Evolutionary conservation across 352 stramenopile genomes (phyloP), one percentile per base, ranked within the genome.

Genomic region (Globisporangium spiculum): DNA sequence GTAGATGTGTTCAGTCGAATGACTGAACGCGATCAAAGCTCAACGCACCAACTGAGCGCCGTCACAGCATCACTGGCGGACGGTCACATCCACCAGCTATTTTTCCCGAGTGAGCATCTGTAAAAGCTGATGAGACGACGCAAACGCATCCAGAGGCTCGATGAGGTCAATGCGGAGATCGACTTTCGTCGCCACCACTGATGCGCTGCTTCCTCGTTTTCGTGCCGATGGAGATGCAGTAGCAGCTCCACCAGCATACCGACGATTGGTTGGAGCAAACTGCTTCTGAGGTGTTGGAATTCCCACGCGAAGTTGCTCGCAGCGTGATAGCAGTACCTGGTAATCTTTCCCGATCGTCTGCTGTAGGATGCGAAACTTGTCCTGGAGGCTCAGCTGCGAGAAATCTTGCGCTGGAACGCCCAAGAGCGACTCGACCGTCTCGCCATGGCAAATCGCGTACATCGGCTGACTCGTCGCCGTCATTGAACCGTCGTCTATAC

Each of bases 251-350:
- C 32, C 48, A n/a, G 20, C 20, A 18, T 30, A 22, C n/a, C 14
- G 20, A 22, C 50, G 56, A 22, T 50, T 32, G 4, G 56, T 46
- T 16, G 56, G 56, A 4, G 56, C 9, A 16, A 50, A 12, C 32
- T 62, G 56, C 22, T 56, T n/a, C 54, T 30, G 3, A 22, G 41
- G 14, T 9, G 18, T n/a, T 65, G 57, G 1, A 0, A 73, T 54
- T 2, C 50, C 65, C 10, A 88, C 66, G 41, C 48, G 44, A 18
- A 60, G 75, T 27, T 64, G 41, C 20, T 68, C 69, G 60, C 76
- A 86, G 10, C 79, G 78, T 44, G 83, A 91, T 1, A 91, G 38
- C 10, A 91, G 26, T 1, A 85, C 63, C 0, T 65, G 58, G 56
- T 78, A 86, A 4, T 77, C 69, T 5, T 62, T 69, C 1, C 81